Evolutionary conservation across 2,329 filamentous ascomycete genomes (phyloP).

Genomic region (Trichoderma sp.): DNA sequence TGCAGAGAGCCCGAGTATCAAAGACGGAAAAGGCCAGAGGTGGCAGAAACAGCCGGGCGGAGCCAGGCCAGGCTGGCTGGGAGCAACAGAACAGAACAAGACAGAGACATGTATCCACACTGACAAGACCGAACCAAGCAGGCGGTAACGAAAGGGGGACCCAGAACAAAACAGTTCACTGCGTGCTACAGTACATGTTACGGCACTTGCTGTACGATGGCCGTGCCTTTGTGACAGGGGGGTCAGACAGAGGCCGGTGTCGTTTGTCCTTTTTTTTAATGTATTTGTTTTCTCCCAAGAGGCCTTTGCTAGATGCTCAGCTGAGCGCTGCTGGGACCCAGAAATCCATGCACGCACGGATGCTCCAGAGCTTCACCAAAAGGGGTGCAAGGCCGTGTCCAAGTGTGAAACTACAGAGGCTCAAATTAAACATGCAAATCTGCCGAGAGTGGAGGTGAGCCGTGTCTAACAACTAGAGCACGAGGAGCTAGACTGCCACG

Average conservation of each 20-base stretch:
- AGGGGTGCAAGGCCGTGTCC: not conserved
- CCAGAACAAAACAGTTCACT: not conserved
- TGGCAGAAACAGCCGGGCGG: not conserved
- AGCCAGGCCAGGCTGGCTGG: not conserved
- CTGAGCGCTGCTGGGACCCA: not conserved
- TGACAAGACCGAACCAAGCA: constrained; percentile 18
- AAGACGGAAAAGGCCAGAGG: not conserved
- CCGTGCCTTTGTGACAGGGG: constrained; percentile 3
- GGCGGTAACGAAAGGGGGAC: constrained; percentile 20
- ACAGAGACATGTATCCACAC: not conserved
- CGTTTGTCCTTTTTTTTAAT: not conserved
- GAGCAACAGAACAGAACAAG: not conserved
- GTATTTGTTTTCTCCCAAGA: not conserved
- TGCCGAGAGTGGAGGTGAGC: not conserved
- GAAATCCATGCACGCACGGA: not conserved
- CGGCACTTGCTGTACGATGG: not conserved
- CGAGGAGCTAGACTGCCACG: not conserved
- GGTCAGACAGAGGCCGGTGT: not conserved
- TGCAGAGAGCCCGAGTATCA: not conserved
- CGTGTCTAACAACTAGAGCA: not conserved
- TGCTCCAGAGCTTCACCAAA: not conserved
- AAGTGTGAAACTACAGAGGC: not conserved
- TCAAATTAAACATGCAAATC: not conserved
- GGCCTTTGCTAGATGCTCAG: not conserved
- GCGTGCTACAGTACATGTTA: not conserved